Evolutionary conservation across 2,329 filamentous ascomycete species (phyloP).

Genomic region (Hymenoscyphus repandus): DNA sequence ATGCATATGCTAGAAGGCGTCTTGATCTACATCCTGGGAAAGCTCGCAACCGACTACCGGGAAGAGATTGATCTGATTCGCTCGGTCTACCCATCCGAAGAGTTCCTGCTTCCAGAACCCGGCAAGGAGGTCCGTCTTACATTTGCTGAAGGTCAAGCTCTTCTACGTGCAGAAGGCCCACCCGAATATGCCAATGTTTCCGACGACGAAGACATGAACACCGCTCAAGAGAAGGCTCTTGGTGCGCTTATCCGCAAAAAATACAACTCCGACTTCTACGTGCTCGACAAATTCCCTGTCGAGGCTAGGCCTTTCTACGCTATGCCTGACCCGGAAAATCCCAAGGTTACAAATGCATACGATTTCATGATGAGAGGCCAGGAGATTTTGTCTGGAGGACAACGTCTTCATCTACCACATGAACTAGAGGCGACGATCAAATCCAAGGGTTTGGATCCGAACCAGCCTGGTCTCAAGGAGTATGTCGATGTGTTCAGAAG

Average conservation of each 20-base stretch:
- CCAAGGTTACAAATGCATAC: conserved; percentile 60
- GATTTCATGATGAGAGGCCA: conserved; percentile 92
- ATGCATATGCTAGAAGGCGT: conserved; percentile 66
- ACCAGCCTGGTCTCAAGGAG: conserved; percentile 71
- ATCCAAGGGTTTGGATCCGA: conserved; percentile 74
- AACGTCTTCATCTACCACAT: conserved; percentile 78
- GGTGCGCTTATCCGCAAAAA: conserved; percentile 82
- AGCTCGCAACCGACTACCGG: conserved; percentile 56
- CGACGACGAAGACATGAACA: conserved; percentile 76
- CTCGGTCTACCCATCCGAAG: conserved; percentile 69
- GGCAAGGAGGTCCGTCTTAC: conserved; percentile 73
- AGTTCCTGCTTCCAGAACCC: conserved; percentile 67
- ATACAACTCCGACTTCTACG: conserved; percentile 93
- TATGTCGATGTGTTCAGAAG: conserved; percentile 78
- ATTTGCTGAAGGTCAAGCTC: conserved; percentile 72
- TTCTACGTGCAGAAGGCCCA: conserved; percentile 69
- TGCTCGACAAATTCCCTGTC: conserved; percentile 94
- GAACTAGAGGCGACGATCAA: conserved; percentile 75
- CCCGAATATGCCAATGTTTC: conserved; percentile 60
- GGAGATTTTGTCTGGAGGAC: conserved; percentile 86
- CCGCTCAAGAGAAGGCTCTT: conserved; percentile 81
- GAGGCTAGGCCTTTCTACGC: conserved; percentile 88
- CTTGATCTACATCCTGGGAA: conserved; percentile 73
- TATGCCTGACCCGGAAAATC: conserved; percentile 66
- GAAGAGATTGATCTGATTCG: conserved; percentile 70